A percentile compares a stretch with the other conserved stretches of the same genome.
Conservation (phyloP, 2,329 filamentous ascomycete species). For the Aspergillus brunneoviolaceus region DNA sequence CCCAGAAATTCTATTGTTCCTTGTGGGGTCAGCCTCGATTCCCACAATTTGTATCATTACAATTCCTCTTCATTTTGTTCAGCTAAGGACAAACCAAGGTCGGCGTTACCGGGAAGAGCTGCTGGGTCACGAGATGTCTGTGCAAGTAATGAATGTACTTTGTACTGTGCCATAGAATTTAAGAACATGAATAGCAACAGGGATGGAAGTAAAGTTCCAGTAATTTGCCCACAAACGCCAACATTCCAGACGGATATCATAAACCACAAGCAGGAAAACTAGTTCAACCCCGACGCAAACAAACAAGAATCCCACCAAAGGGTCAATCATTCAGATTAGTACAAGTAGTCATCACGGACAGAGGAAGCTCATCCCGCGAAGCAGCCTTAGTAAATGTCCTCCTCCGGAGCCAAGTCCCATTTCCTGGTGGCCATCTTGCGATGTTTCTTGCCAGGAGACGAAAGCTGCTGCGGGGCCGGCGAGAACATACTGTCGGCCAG, state of each 20-base stretch:
- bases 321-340: background rate
- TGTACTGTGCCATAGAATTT: background rate
- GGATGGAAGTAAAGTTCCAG: background rate
- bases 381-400: slow-evolving; percentile 28
- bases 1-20: background rate
- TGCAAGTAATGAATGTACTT: background rate
- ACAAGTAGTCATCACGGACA: no score
- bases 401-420: slow-evolving; percentile 48
- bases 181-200: background rate
- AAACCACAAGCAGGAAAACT: background rate
- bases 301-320: background rate
- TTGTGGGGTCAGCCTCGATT: background rate
- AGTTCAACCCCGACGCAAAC: background rate
- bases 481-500: slow-evolving; percentile 37
- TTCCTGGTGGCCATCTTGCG: slow-evolving; percentile 49
- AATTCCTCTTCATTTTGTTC: no score
- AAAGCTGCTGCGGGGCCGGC: slow-evolving; percentile 23
- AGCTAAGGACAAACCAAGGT: background rate
- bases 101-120: background rate
- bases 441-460: slow-evolving; percentile 39
- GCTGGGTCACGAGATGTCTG: background rate
- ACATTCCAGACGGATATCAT: background rate
- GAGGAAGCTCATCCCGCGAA: no score
- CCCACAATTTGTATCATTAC: no score
- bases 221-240: background rate